phyloP scores from a whole-genome alignment of 192 early-diverging fungal species.

The Coemansia sp. region DNA sequence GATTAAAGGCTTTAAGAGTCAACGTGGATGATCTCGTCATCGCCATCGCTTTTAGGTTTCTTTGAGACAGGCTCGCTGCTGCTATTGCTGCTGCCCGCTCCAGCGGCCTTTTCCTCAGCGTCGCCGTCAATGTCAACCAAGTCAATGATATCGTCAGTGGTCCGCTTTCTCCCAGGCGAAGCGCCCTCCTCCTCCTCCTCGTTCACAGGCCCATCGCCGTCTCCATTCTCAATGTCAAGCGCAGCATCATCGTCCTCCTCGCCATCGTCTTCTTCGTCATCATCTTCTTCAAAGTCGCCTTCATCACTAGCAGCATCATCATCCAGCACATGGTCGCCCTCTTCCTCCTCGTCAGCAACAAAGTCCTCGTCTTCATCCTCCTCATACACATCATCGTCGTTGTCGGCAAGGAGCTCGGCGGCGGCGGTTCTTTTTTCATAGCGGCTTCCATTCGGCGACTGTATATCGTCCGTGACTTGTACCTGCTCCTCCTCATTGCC shows the following conservation, averaged over 20 bases:
- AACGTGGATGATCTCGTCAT: constrained; percentile 3
- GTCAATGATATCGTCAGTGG: constrained; percentile 1
- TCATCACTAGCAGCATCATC: constrained; percentile 20
- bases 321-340: constrained; percentile 36
- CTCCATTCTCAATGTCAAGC: background rate
- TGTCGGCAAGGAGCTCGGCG: constrained; percentile 24
- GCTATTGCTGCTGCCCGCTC: background rate
- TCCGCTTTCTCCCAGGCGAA: constrained; percentile 26
- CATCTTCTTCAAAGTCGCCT: constrained; percentile 5
- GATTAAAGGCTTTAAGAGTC: background rate
- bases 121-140: constrained; percentile 8
- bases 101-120: background rate
- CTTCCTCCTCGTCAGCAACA: constrained; percentile 41
- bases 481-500: constrained; percentile 8
- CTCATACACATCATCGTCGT: constrained; percentile 18
- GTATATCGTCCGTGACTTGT: too few relatives aligned
- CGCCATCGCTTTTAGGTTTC: constrained; percentile 17
- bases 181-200: constrained; percentile 10
- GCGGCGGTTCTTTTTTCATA: constrained; percentile 1
- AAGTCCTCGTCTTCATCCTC: constrained; percentile 42
- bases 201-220: background rate
- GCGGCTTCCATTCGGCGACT: background rate
- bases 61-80: constrained; percentile 20
- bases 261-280: constrained; percentile 9
- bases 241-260: constrained; percentile 10